phyloP scores from a whole-genome alignment of 352 stramenopile genomes.

The Globisporangium ultimum region DNA sequence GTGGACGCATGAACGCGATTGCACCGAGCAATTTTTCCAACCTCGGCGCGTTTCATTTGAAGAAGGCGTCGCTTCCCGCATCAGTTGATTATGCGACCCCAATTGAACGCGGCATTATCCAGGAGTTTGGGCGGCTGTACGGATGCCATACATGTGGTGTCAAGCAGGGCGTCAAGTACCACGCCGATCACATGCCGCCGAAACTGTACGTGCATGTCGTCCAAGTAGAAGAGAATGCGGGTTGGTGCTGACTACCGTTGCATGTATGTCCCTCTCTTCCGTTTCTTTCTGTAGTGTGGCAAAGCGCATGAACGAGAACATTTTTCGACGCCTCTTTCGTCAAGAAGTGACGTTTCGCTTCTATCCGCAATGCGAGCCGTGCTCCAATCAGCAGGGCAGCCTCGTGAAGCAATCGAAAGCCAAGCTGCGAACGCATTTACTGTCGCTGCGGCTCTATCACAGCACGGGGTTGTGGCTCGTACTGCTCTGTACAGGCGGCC shows the following conservation, averaged over 20 bases:
- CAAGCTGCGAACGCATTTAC: constrained; percentile 65
- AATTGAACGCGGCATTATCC: constrained; percentile 62
- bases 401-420: constrained; percentile 64
- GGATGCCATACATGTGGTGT: constrained; percentile 83
- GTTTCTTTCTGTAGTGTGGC: constrained; percentile 36
- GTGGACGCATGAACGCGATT: constrained; percentile 60
- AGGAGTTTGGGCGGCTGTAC: constrained; percentile 75
- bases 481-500: constrained; percentile 64
- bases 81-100: constrained; percentile 69
- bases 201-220: constrained; percentile 48
- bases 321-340: constrained; percentile 36
- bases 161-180: constrained; percentile 60
- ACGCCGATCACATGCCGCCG: constrained; percentile 85
- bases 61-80: constrained; percentile 69
- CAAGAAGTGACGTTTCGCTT: constrained; percentile 68
- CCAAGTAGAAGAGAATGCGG: not conserved
- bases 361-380: constrained; percentile 81
- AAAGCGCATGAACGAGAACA: constrained; percentile 42
- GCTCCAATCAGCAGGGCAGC: constrained; percentile 70
- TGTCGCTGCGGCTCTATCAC: constrained; percentile 69
- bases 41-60: constrained; percentile 74
- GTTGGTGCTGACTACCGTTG: not conserved
- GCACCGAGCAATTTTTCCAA: constrained; percentile 76
- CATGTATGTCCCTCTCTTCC: not conserved
- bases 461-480: constrained; percentile 79